Percentiles rank a stretch among this genome's conserved stretches.
phyloP scores from a whole-genome alignment of 148 eudicot genomes.

The Chenopodium formosanum region DNA sequence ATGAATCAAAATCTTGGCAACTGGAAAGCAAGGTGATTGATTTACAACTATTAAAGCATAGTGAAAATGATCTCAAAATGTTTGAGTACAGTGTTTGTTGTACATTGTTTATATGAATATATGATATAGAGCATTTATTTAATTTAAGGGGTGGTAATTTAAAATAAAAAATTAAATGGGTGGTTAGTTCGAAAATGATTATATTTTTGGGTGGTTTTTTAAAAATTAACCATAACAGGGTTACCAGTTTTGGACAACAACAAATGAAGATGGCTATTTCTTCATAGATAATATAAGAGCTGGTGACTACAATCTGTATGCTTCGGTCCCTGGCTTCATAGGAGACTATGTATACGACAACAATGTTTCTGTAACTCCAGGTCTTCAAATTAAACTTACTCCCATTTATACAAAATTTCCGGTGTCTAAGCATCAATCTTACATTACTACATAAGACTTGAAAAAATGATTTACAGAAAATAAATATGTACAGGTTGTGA shows the following conservation, averaged over 20 bases:
- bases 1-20: conserved; percentile 81
- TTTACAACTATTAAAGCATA: not conserved
- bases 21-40: conserved; percentile 60
- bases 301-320: conserved; percentile 53
- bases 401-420: no score
- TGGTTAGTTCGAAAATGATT: no score
- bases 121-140: not conserved
- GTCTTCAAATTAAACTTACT: conserved; percentile 15
- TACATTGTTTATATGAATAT: not conserved
- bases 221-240: no score
- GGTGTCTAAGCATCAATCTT: not conserved
- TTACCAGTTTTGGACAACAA: conserved; percentile 62
- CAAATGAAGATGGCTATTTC: conserved; percentile 56
- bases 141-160: no score
- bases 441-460: not conserved
- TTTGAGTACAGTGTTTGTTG: no score
- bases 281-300: conserved; percentile 37
- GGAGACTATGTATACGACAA: conserved; percentile 47
- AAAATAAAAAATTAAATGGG: no score
- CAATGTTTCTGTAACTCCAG: conserved; percentile 43
- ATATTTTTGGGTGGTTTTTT: no score
- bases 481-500: conserved; percentile 35
- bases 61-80: not conserved
- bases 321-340: conserved; percentile 57
- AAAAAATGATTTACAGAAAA: not conserved